Evolutionary conservation across 192 early-diverging fungal genomes (phyloP).

Genomic region (Entomortierella parvispora): DNA sequence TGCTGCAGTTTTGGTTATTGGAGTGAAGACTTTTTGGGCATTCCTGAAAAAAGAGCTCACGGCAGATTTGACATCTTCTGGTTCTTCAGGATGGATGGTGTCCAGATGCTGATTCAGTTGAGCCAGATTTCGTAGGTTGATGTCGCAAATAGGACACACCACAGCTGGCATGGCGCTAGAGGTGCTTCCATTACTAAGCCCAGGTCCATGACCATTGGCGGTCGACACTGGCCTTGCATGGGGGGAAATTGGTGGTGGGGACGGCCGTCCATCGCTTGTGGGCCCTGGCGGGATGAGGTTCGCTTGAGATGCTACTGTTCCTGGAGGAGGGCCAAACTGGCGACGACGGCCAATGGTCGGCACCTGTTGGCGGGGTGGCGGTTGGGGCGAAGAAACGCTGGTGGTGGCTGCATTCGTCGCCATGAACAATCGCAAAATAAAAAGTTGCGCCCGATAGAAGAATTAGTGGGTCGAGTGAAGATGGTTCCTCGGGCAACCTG

Average conservation of each 20-base stretch:
- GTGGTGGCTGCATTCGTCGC: conserved; percentile 22
- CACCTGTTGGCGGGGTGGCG: not conserved
- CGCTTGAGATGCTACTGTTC: conserved; percentile 5
- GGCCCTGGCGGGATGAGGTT: not conserved
- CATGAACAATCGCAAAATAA: conserved; percentile 6
- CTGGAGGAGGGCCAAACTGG: conserved; percentile 36
- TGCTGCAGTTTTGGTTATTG: conserved; percentile 48
- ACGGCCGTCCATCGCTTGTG: conserved; percentile 2
- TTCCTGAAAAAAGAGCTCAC: conserved; percentile 61
- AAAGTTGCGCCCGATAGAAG: not conserved
- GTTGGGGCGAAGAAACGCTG: conserved; percentile 10
- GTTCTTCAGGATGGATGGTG: conserved; percentile 59
- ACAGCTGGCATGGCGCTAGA: conserved; percentile 1
- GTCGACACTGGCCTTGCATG: conserved; percentile 20
- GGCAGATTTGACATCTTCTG: conserved; percentile 58
- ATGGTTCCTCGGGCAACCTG: too few relatives aligned
- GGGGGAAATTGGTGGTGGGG: conserved; percentile 39
- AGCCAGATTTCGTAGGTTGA: conserved; percentile 34
- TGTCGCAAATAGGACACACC: conserved; percentile 52
- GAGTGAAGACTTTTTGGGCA: conserved; percentile 62
- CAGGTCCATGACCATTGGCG: not conserved
- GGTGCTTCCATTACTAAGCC: not conserved
- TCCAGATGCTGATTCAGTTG: conserved; percentile 61
- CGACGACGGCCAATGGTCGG: conserved; percentile 30
- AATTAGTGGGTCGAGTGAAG: not conserved